Base-by-base conservation (phyloP, 208 protist species). In the Histomonas meleagridis region DNA sequence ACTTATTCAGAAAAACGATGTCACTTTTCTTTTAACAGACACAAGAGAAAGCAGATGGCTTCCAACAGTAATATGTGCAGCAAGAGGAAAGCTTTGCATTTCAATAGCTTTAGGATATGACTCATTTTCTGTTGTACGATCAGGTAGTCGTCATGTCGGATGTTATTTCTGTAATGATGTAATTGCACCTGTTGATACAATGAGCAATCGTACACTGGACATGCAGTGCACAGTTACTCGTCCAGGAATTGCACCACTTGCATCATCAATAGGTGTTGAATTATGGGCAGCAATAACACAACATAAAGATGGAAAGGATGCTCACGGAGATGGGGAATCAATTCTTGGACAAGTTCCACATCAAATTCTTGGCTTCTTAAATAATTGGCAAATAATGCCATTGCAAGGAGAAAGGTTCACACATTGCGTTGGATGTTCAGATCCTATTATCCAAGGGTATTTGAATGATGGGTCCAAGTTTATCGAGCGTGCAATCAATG, bases 161-260 rank as follows among this genome's bases (percentile, higher is more conserved):
- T 99, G 98, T 93, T 99, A 99, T 93, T 99, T 99, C 92, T 99
- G 98, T 95, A 97, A 97, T 92, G 92, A 93, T 43, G 72, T 93
- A 5, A 94, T 97, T 26, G 97, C 97, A 32, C 97, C 97, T 35
- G 90, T 93, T 1, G 94, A 96, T 62, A 92, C 95, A 40, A 94
- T 97, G 28, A 95, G 95, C 26, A 96, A 97, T 86, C 95, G 98
- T 65, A 98, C 97, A 35, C 94, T 99, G 0, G 98, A 99, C 94
- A 97, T 98, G 94, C 97, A 99, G 93, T 99, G 98, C 94, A 99
- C 98, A 0, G 98, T 99, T 0, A 98, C 97, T 4, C 94, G 96
- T 3, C 96, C 96, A 12, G 93, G 94, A 55, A 69, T 98, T 5
- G 96, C 97, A 23, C 95, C 95, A 32, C 96, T 99, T 43, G 97